Conservation (phyloP, 2,329 filamentous ascomycete genomes). For the Colletotrichum musicola region DNA sequence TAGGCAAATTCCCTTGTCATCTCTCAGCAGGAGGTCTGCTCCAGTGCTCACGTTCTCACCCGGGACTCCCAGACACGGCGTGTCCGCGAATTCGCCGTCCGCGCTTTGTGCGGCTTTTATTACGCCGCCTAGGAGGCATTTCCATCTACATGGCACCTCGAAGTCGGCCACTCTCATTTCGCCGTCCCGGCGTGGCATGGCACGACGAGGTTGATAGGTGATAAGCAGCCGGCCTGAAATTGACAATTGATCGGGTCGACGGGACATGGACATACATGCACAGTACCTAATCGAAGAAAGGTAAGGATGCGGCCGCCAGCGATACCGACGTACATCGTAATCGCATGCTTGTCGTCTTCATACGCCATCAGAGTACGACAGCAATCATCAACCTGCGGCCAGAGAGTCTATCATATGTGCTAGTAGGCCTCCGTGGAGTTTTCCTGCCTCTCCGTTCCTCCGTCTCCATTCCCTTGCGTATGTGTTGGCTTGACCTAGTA, state of each 20-base stretch:
- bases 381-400: neutral
- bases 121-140: neutral
- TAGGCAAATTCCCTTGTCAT: neutral
- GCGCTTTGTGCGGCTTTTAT: too few species aligned
- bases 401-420: neutral
- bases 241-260: constrained; percentile 13
- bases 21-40: neutral
- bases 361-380: neutral
- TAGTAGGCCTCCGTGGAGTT: neutral
- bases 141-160: neutral
- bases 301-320: neutral
- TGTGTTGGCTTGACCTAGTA: too few species aligned
- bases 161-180: constrained; percentile 12
- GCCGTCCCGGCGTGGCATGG: neutral
- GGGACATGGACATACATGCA: constrained; percentile 17
- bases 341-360: too few species aligned
- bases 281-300: neutral
- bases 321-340: too few species aligned
- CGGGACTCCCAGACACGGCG: constrained; percentile 2
- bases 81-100: neutral
- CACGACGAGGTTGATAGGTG: neutral
- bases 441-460: neutral
- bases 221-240: constrained; percentile 14
- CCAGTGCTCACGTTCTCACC: neutral
- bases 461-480: neutral